phyloP scores from a whole-genome alignment of 768 basidiomycete genomes.

The Crassisporium funariophilum region DNA sequence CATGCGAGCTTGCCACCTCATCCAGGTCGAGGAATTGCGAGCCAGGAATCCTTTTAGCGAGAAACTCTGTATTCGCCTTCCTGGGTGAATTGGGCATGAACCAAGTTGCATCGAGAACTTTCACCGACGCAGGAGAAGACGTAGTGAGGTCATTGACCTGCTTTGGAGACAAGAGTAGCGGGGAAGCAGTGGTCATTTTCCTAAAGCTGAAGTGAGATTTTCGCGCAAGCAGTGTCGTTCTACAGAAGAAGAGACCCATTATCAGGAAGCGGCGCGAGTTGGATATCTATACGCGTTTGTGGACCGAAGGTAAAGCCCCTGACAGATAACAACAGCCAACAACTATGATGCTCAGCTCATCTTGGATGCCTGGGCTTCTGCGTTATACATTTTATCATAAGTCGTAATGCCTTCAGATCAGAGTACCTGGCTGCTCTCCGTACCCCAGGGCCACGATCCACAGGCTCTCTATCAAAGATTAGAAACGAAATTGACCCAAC shows the following conservation, averaged over 20 bases:
- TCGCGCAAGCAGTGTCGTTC: slow-evolving; percentile 5
- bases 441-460: slow-evolving; percentile 85
- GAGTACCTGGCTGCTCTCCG: slow-evolving; percentile 89
- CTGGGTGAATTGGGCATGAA: slow-evolving; percentile 90
- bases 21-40: slow-evolving; percentile 83
- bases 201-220: slow-evolving; percentile 17
- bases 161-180: slow-evolving; percentile 55
- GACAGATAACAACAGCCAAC: slow-evolving; percentile 24
- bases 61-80: slow-evolving; percentile 69
- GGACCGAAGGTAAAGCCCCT: slow-evolving; percentile 5
- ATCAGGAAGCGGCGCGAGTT: no score
- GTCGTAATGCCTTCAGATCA: slow-evolving; percentile 89
- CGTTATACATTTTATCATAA: slow-evolving; percentile 14
- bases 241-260: slow-evolving; percentile 6
- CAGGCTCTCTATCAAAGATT: slow-evolving; percentile 73
- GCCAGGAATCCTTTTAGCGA: slow-evolving; percentile 64
- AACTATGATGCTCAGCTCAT: slow-evolving; percentile 22
- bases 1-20: slow-evolving; percentile 69
- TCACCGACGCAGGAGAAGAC: slow-evolving; percentile 35
- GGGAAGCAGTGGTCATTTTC: slow-evolving; percentile 42
- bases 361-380: slow-evolving; percentile 6
- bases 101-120: slow-evolving; percentile 82
- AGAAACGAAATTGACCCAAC: slow-evolving; percentile 58
- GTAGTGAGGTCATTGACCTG: slow-evolving; percentile 43
- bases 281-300: no score